Base-by-base conservation (phyloP, 2,329 filamentous ascomycete genomes). In the Nigrospora oryzae region DNA sequence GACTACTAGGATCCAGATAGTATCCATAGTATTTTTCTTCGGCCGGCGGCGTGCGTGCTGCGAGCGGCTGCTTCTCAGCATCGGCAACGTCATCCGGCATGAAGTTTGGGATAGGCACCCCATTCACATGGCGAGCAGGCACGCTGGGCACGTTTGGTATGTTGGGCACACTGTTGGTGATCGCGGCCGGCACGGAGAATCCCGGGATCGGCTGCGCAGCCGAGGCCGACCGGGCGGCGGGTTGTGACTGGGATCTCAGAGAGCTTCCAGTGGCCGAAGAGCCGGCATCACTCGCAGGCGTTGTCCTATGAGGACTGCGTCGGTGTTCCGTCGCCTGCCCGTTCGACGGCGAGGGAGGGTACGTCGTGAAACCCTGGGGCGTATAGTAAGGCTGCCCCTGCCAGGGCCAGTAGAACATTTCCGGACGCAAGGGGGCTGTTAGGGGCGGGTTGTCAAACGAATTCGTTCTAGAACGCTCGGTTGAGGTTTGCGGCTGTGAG, bases 171-270 rank as follows among this genome's bases (percentile, higher is more conserved):
- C 64, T 66, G 40, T 64, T 64, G 17, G 67, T 53, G 36, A 66
- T 51, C 52, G 66, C 63, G 43, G 53, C 55, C 45, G 56, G 45
- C 46, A 57, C 52, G 11, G 52, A 58, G 46, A 62, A 59, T 32
- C 47, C 55, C 44, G 54, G 63, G 50, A 46, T 45, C 48, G 45
- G 56, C 47, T 54, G 67, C 31, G 53, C 62, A 49, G 39, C 61
- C 54, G 51, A 48, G 52, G 65, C 59, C 3, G 66, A 56, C 31
- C 77, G 68, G 32, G 76, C 73, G 3, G 79, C 79, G 19, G 80
- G 80, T 56, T 83, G 80, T n/a, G 80, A 83, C 56, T 84, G 80
- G 23, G 80, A 84, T 50, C 80, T 71, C 49, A 81, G 59, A n/a
- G 77, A 67, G 52, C 78, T 76, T 45, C 68, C 75, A 23, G 76